These are phyloP conservation scores for Apium graveolens DNA, from an alignment of 129 eudicot genomes.

Conservation along the genomic window DNA sequence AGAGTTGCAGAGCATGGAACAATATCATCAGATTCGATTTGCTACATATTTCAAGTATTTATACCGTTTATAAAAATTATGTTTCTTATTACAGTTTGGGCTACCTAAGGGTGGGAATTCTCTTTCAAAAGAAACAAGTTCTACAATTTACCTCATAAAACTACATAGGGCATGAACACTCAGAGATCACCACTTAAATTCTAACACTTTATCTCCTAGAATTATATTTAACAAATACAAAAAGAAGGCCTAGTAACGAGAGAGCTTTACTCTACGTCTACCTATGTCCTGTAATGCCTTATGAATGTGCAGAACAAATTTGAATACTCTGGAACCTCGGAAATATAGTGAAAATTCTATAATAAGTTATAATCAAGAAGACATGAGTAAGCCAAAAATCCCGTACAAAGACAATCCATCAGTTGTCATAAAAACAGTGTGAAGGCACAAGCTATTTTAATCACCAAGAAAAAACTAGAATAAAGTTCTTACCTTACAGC, in stretches of 20 bases:
- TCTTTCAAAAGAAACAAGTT: background rate
- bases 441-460: background rate
- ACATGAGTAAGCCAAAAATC: background rate
- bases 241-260: background rate
- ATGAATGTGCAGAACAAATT: background rate
- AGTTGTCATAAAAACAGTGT: background rate
- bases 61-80: background rate
- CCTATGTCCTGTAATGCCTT: background rate
- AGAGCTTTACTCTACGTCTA: background rate
- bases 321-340: background rate
- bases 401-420: background rate
- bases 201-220: background rate
- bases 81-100: background rate
- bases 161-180: background rate
- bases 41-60: background rate
- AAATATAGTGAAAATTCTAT: background rate
- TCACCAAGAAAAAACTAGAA: background rate
- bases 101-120: background rate
- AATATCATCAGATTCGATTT: background rate
- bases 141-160: background rate
- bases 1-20: constrained; percentile 3
- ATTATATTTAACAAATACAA: background rate
- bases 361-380: background rate
- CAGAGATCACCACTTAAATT: background rate
- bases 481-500: constrained; percentile 55